Evolutionary conservation across 2,329 filamentous ascomycete genomes (phyloP).

Genomic region (Penicillium brevicompactum): DNA sequence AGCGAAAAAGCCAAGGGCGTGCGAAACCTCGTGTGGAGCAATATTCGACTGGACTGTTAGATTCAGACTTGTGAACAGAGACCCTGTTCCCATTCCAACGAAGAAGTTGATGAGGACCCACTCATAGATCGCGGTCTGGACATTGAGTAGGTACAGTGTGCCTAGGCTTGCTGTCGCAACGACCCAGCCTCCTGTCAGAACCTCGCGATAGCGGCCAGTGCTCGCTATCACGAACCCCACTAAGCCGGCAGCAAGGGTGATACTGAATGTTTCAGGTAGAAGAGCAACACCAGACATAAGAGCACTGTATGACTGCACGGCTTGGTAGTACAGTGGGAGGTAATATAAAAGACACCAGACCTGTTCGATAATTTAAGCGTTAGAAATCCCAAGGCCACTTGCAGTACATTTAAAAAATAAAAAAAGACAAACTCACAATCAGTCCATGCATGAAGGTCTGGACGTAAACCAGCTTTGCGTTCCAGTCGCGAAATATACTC

Average conservation of each 20-base stretch:
- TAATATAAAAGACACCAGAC: constrained; percentile 45
- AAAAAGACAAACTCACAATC: neutral
- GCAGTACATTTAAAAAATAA: neutral
- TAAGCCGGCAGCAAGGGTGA: constrained; percentile 61
- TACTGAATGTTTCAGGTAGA: constrained; percentile 62
- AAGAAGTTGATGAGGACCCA: constrained; percentile 63
- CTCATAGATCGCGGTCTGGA: constrained; percentile 50
- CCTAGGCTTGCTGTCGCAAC: constrained; percentile 61
- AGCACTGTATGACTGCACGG: constrained; percentile 54
- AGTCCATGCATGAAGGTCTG: neutral
- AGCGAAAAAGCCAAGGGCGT: constrained; percentile 10
- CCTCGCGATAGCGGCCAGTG: constrained; percentile 61
- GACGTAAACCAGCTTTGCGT: neutral
- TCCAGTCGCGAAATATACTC: neutral
- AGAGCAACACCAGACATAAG: constrained; percentile 57
- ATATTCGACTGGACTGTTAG: constrained; percentile 13
- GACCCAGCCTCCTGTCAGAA: constrained; percentile 62
- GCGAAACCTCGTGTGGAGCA: constrained; percentile 3
- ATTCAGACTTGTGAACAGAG: constrained; percentile 8
- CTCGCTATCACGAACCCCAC: constrained; percentile 51
- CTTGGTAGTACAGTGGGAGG: constrained; percentile 45
- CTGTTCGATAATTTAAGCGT: neutral
- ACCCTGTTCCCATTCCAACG: constrained; percentile 6
- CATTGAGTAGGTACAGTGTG: constrained; percentile 31
- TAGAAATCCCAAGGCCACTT: neutral